Conservation (phyloP, 371 early-diverging fungal species). For the Mortierella sp. region DNA sequence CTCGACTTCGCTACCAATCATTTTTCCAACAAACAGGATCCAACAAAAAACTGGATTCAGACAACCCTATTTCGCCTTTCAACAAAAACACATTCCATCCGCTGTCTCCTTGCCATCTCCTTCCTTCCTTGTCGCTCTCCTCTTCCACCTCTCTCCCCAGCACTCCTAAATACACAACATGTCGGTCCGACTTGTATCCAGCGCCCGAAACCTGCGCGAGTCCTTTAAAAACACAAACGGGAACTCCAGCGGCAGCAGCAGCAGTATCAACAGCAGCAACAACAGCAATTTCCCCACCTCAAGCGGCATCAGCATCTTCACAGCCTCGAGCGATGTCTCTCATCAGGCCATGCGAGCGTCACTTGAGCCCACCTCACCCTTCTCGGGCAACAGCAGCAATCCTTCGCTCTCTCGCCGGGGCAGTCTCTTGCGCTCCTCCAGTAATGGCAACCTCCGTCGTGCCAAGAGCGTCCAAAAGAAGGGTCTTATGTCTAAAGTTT, state of each 20-base stretch:
- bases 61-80: background rate
- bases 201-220: constrained; percentile 52
- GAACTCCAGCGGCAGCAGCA: background rate
- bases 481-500: constrained; percentile 42
- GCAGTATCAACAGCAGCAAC: background rate
- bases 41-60: background rate
- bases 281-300: constrained; percentile 5
- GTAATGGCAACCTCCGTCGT: constrained; percentile 36
- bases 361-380: constrained; percentile 24
- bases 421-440: constrained; percentile 36
- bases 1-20: constrained; percentile 3
- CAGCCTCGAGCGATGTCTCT: constrained; percentile 25
- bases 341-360: constrained; percentile 14
- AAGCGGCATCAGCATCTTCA: constrained; percentile 22
- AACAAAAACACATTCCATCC: background rate
- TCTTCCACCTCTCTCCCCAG: background rate
- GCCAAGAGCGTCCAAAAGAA: constrained; percentile 45
- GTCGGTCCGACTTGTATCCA: constrained; percentile 47
- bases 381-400: background rate
- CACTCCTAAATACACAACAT: constrained; percentile 12
- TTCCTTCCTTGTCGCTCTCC: background rate
- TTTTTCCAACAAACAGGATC: constrained; percentile 4
- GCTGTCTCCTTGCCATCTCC: constrained; percentile 6
- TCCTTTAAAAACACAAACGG: constrained; percentile 25
- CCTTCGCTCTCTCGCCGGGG: constrained; percentile 32